Conservation (phyloP, 2,329 filamentous ascomycete genomes). For the Colletotrichum sp. region DNA sequence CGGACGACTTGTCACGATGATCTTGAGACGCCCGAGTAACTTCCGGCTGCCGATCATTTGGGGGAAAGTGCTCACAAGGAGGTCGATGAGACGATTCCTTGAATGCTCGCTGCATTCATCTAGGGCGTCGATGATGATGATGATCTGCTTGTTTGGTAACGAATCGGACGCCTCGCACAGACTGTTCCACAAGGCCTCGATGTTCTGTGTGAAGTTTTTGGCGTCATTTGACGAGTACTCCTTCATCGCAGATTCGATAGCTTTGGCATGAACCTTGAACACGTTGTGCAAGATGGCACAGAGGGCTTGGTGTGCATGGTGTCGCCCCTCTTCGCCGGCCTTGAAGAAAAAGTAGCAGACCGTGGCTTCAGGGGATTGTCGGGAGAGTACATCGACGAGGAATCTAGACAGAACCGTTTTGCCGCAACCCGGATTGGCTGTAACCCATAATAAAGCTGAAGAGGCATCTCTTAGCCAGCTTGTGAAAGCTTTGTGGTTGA, state of each 20-base stretch:
- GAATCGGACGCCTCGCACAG: background rate
- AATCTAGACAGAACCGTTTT: constrained; percentile 2
- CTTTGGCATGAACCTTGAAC: background rate
- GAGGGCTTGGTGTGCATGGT: background rate
- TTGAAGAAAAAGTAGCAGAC: constrained; percentile 21
- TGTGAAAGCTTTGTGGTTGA: background rate
- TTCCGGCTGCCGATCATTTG: background rate
- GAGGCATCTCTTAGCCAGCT: background rate
- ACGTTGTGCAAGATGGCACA: constrained; percentile 2
- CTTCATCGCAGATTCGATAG: background rate
- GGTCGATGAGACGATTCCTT: background rate
- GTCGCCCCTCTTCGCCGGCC: background rate
- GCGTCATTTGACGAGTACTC: background rate
- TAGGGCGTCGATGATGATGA: constrained; percentile 3
- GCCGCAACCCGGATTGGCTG: constrained; percentile 12
- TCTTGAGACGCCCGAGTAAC: background rate
- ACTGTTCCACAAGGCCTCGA: background rate
- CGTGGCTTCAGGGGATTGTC: background rate
- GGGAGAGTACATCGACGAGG: background rate
- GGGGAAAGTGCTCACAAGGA: background rate
- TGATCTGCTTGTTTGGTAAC: background rate
- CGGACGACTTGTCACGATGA: constrained; percentile 6
- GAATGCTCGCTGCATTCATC: background rate
- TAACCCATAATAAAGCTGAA: background rate
- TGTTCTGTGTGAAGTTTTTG: background rate